phyloP scores from a whole-genome alignment of 2,329 filamentous ascomycete genomes.

The Passalora sequoiae region DNA sequence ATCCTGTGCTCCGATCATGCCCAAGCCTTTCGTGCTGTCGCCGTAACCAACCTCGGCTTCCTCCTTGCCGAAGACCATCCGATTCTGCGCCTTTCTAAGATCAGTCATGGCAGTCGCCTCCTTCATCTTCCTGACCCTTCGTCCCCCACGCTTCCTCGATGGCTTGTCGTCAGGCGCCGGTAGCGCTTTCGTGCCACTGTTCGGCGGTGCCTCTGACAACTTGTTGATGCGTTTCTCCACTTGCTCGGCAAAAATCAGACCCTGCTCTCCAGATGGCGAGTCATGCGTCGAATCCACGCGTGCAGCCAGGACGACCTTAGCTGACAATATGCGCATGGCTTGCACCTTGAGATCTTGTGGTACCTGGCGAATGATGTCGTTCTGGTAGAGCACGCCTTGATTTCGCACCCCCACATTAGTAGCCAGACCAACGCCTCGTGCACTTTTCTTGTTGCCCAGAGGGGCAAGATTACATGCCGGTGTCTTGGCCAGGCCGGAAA shows the following conservation, averaged over 20 bases:
- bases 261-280: slow-evolving; percentile 73
- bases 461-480: slow-evolving; percentile 89
- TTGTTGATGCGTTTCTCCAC: slow-evolving; percentile 87
- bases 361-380: slow-evolving; percentile 79
- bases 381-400: slow-evolving; percentile 90
- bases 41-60: slow-evolving; percentile 92
- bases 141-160: slow-evolving; percentile 82
- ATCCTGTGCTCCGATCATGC: slow-evolving; percentile 88
- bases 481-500: slow-evolving; percentile 83
- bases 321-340: slow-evolving; percentile 89
- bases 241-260: slow-evolving; percentile 73
- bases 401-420: slow-evolving; percentile 88
- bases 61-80: slow-evolving; percentile 92
- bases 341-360: slow-evolving; percentile 84
- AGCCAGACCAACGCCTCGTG: slow-evolving; percentile 68
- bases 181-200: slow-evolving; percentile 79
- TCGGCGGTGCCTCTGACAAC: slow-evolving; percentile 82
- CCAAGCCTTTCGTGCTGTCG: slow-evolving; percentile 78
- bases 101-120: slow-evolving; percentile 97
- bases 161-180: slow-evolving; percentile 95
- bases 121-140: slow-evolving; percentile 87
- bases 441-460: slow-evolving; percentile 82
- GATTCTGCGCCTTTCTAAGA: slow-evolving; percentile 89
- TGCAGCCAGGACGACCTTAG: slow-evolving; percentile 89
- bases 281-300: slow-evolving; percentile 83